Base-by-base conservation (phyloP, 495 filamentous ascomycete genomes). In the Umbilicaria muhlenbergii region DNA sequence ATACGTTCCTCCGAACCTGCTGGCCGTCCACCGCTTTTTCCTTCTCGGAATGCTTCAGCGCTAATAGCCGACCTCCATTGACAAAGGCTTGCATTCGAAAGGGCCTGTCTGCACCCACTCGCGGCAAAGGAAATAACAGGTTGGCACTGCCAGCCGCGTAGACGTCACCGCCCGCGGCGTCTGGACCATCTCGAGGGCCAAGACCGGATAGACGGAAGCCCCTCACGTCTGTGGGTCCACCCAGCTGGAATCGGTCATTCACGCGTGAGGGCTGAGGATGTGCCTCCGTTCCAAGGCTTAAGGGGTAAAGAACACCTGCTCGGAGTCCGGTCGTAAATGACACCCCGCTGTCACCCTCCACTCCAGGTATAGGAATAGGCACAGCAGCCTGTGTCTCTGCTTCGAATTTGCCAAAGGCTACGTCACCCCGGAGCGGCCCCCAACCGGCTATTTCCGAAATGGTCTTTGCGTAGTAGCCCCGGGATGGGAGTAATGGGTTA, bases 171-270 rank as follows among this genome's bases (percentile, higher is more conserved):
- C 91, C 91, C 4, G 94, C 76, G 3, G 86, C 75, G 61, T 96
- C 91, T 11, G 58, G 47, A 3, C 85, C 82, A 54, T 96, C 91
- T 48, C 75, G 82, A 4, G 89, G 86, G 11, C 91, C 91, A 12
- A 96, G 68, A 3, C 92, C 92, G 16, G 75, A 79, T 33, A 94
- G 71, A 24, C 83, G 80, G 71, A 96, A 98, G 5, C 89, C 91
- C 40, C 91, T 81, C 24, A 98, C 85, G 56, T 94, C 86, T 16
- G 86, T 93, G 0, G 91, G 88, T 0, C 92, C 91, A 37, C 91
- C 91, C 34, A 98, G 84, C 41, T 81, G 74, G 68, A 98, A 96
- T 28, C 91, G 86, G 60, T 98, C 91, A 60, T 89, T 94, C 50
- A 94, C 71, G 19, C 84, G 74, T 40, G 84, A 88, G 3, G 81